These are phyloP conservation scores for Carallia brachiata DNA, from an alignment of 345 rosid species.

Conservation along the genomic window DNA sequence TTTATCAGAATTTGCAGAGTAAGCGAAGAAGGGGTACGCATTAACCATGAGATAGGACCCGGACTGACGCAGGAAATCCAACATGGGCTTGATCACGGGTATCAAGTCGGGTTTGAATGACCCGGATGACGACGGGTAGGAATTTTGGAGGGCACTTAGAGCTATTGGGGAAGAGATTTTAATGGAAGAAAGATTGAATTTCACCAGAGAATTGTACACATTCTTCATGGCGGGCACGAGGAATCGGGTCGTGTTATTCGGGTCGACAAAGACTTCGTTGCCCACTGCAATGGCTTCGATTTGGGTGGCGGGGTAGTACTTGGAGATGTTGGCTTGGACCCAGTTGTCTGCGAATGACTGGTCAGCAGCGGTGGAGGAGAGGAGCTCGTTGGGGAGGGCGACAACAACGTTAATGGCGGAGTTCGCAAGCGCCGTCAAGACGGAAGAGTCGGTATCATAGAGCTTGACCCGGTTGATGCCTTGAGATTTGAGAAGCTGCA, in stretches of 20 bases:
- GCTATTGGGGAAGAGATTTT: conserved; percentile 82
- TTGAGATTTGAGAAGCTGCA: conserved; percentile 25
- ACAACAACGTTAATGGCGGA: conserved; percentile 66
- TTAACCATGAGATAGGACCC: conserved; percentile 77
- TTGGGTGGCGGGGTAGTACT: conserved; percentile 43
- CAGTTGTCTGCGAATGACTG: conserved; percentile 75
- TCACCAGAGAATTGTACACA: conserved; percentile 56
- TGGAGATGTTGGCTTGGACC: conserved; percentile 63
- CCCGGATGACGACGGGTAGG: conserved; percentile 88
- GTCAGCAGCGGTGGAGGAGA: conserved; percentile 60
- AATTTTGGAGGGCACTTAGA: conserved; percentile 50
- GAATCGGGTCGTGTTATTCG: conserved; percentile 53
- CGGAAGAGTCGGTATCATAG: conserved; percentile 52
- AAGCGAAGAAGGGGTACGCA: conserved; percentile 86
- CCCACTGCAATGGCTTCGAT: conserved; percentile 88
- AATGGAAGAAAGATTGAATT: conserved; percentile 44
- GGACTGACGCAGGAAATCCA: conserved; percentile 54
- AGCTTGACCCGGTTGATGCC: conserved; percentile 26
- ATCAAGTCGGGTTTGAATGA: conserved; percentile 56
- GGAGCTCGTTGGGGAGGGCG: conserved; percentile 77
- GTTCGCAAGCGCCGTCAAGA: conserved; percentile 60
- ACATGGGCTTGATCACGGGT: conserved; percentile 81
- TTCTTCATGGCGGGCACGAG: conserved; percentile 89
- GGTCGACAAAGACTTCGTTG: conserved; percentile 84
- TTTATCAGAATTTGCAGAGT: conserved; percentile 53